These are phyloP conservation scores for Pyrenopolyporus hunteri DNA, from an alignment of 495 filamentous ascomycete species.

Conservation along the genomic window DNA sequence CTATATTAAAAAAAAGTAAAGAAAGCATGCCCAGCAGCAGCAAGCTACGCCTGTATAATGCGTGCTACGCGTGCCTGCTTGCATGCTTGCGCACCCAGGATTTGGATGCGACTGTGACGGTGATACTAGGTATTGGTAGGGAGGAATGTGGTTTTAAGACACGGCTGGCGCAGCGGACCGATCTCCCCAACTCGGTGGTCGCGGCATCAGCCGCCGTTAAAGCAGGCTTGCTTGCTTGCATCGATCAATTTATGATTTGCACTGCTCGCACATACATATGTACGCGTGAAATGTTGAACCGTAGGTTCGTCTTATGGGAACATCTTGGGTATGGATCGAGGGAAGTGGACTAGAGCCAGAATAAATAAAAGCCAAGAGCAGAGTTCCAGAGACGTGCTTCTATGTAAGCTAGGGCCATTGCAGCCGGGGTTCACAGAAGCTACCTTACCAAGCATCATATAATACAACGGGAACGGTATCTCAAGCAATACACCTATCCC, in stretches of 20 bases:
- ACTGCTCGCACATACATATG: constrained; percentile 14
- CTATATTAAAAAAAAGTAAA: constrained; percentile 15
- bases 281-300: not conserved
- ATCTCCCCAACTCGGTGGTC: constrained; percentile 32
- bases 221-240: constrained; percentile 32
- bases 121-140: constrained; percentile 1
- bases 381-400: constrained; percentile 1
- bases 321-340: constrained; percentile 10
- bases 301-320: constrained; percentile 6
- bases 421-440: not conserved
- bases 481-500: too few species aligned
- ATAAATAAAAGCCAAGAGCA: constrained; percentile 1
- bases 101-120: constrained; percentile 12
- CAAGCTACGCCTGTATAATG: constrained; percentile 19
- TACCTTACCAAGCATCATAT: not conserved
- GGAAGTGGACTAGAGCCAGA: not conserved
- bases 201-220: constrained; percentile 25
- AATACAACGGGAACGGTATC: too few species aligned
- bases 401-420: not conserved
- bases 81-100: constrained; percentile 6
- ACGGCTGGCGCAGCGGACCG: constrained; percentile 33
- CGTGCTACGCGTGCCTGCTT: constrained; percentile 16
- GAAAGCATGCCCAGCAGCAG: constrained; percentile 17
- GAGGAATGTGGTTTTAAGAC: constrained; percentile 18
- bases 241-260: constrained; percentile 33